A percentile compares a stretch with the other conserved stretches of the same genome.
These are phyloP conservation scores for Naematelia encephala DNA, from an alignment of 768 basidiomycete genomes.

Conservation along the genomic window DNA sequence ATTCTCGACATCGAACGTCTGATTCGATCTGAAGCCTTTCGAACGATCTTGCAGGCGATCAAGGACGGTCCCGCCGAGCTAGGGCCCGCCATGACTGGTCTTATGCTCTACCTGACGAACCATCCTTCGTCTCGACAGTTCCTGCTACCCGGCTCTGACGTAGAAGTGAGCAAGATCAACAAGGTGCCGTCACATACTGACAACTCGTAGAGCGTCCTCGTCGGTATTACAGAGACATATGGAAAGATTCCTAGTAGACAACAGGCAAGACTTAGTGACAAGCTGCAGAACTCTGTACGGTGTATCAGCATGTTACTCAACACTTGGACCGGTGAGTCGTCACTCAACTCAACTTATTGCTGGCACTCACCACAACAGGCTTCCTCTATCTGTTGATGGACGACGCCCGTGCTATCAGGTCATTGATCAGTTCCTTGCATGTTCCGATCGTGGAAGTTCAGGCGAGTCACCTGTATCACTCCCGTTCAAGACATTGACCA, in stretches of 20 bases:
- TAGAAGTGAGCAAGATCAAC: conserved; percentile 64
- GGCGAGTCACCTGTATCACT: conserved; percentile 54
- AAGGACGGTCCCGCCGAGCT: conserved; percentile 85
- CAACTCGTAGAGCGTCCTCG: conserved; percentile 67
- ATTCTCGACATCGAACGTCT: conserved; percentile 83
- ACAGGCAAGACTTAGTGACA: conserved; percentile 65
- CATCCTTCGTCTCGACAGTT: conserved; percentile 75
- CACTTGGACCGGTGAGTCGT: conserved; percentile 82
- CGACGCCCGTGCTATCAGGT: conserved; percentile 77
- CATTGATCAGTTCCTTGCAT: conserved; percentile 76
- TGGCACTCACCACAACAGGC: conserved; percentile 53
- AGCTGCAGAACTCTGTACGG: conserved; percentile 71
- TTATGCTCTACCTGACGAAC: conserved; percentile 80
- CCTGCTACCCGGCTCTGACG: conserved; percentile 74
- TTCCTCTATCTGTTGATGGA: conserved; percentile 92
- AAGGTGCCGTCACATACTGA: background rate
- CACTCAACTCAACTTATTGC: background rate
- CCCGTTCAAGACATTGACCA: background rate
- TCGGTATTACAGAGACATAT: conserved; percentile 88
- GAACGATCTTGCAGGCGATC: conserved; percentile 77
- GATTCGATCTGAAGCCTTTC: conserved; percentile 73
- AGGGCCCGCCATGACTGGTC: conserved; percentile 69
- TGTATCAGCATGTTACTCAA: conserved; percentile 78
- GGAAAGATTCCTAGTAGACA: conserved; percentile 60
- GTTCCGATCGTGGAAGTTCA: conserved; percentile 84